These are phyloP conservation scores for Trichoderma simmonsii DNA, from an alignment of 2,329 filamentous ascomycete genomes.

Conservation along the genomic window DNA sequence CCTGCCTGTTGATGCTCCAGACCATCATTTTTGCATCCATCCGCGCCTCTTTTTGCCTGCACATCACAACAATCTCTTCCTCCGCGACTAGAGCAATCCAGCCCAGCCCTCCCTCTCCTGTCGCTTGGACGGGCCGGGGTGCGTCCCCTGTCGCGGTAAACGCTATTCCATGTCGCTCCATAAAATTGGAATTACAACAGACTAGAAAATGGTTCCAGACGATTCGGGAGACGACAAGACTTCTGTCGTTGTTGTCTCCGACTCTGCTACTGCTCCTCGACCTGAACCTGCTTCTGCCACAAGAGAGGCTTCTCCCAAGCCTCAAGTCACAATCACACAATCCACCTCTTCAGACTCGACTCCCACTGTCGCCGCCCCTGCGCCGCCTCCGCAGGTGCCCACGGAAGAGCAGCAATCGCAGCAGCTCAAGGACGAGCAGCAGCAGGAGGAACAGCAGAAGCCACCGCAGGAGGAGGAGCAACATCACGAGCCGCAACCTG, in stretches of 20 bases:
- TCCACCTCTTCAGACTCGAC: conserved; percentile 7
- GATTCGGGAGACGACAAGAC: conserved; percentile 27
- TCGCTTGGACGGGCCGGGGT: conserved; percentile 29
- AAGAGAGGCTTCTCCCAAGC: conserved; percentile 18
- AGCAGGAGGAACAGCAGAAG: conserved; percentile 15
- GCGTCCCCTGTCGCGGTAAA: conserved; percentile 26
- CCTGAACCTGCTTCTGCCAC: conserved; percentile 23
- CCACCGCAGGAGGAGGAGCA: neutral
- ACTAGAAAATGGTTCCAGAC: conserved; percentile 27
- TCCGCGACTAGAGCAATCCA: conserved; percentile 9
- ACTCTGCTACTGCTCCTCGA: conserved; percentile 23
- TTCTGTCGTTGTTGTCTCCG: conserved; percentile 11
- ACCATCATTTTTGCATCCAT: conserved; percentile 11
- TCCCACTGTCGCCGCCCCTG: conserved; percentile 18
- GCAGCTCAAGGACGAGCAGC: neutral
- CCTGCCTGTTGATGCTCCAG: conserved; percentile 3
- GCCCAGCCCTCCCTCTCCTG: conserved; percentile 13
- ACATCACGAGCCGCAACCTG: conserved; percentile 4
- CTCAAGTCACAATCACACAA: neutral
- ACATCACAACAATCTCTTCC: conserved; percentile 17
- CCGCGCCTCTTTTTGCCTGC: conserved; percentile 5
- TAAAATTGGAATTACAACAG: conserved; percentile 35
- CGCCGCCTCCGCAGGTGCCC: conserved; percentile 4
- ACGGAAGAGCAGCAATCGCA: conserved; percentile 7
- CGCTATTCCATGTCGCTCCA: conserved; percentile 33